Evolutionary conservation across 2,329 filamentous ascomycete genomes (phyloP).

Genomic region (Fusarium coicis): DNA sequence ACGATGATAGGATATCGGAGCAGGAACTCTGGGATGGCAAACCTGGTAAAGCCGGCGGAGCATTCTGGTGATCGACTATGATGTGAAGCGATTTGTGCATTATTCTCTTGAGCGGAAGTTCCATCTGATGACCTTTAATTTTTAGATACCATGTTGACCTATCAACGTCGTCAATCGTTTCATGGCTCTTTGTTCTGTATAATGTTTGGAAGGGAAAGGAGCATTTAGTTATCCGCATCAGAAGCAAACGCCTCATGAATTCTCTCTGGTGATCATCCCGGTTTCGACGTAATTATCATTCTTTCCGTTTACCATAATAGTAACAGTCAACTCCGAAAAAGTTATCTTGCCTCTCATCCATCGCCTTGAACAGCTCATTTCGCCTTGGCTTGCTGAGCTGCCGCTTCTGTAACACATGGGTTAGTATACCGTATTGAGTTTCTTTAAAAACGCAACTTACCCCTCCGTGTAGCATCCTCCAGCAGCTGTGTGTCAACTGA

Average conservation of each 20-base stretch:
- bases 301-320: not conserved
- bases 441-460: conserved; percentile 55
- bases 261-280: conserved; percentile 32
- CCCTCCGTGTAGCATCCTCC: conserved; percentile 91
- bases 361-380: conserved; percentile 52
- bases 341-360: conserved; percentile 6
- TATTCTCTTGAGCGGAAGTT: not conserved
- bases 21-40: conserved; percentile 54
- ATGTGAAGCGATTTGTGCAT: not conserved
- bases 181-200: not conserved
- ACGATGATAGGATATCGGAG: conserved; percentile 45
- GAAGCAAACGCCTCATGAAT: conserved; percentile 44
- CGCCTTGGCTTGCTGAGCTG: conserved; percentile 67
- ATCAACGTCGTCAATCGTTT: not conserved
- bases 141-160: not conserved
- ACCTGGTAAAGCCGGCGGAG: conserved; percentile 51
- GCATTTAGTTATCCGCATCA: conserved; percentile 45
- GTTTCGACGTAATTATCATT: conserved; percentile 27
- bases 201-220: conserved; percentile 18
- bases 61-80: conserved; percentile 50
- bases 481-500: conserved; percentile 87
- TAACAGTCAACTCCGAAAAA: conserved; percentile 6
- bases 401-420: conserved; percentile 58
- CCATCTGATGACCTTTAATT: not conserved
- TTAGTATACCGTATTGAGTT: conserved; percentile 4